Conservation (phyloP, 2,329 filamentous ascomycete genomes). For the Ophiostoma ips region DNA sequence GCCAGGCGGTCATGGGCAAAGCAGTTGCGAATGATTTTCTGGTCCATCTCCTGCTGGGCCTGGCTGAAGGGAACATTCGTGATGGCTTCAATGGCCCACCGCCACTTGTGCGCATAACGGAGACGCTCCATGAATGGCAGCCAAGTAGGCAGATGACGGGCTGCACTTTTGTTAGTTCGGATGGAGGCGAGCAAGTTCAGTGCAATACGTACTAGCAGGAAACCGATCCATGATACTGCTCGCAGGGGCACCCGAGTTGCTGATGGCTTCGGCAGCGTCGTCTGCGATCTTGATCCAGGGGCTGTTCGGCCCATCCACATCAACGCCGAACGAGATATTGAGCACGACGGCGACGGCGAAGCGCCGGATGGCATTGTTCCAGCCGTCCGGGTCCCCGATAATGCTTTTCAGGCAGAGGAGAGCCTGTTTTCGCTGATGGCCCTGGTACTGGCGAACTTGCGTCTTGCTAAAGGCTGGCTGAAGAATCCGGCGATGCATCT, state of each 20-base stretch:
- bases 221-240: constrained; percentile 13
- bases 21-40: constrained; percentile 11
- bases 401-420: constrained; percentile 15
- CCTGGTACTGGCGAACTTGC: constrained; percentile 22
- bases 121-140: constrained; percentile 7
- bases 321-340: constrained; percentile 29
- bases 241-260: constrained; percentile 11
- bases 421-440: constrained; percentile 18
- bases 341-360: constrained; percentile 29
- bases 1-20: not conserved
- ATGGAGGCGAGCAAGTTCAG: too few species aligned
- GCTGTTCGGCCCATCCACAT: constrained; percentile 23
- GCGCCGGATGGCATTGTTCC: constrained; percentile 24
- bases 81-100: constrained; percentile 2
- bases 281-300: constrained; percentile 27
- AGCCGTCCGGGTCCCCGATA: constrained; percentile 18
- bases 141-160: constrained; percentile 10
- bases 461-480: constrained; percentile 19
- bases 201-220: constrained; percentile 2
- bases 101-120: constrained; percentile 8
- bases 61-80: not conserved
- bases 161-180: not conserved
- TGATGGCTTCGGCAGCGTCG: constrained; percentile 11
- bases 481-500: constrained; percentile 27
- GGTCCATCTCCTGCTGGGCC: not conserved